Evolutionary conservation across 768 basidiomycete species (phyloP).

Genomic region (Amanita thiersii): DNA sequence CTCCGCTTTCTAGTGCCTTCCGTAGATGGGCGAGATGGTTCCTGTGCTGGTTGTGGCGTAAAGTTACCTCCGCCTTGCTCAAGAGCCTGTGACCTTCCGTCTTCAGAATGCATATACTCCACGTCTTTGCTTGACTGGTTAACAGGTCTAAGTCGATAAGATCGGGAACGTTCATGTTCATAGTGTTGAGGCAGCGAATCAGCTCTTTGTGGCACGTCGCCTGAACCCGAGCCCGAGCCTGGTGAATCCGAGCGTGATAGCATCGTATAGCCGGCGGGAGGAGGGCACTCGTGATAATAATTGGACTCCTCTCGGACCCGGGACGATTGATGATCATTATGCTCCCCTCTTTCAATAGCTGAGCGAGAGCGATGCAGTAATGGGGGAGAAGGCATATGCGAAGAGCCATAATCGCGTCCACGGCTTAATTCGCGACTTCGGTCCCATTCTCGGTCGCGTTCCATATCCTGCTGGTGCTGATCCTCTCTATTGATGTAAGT

Average conservation of each 20-base stretch:
- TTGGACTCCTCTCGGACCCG: constrained; percentile 28
- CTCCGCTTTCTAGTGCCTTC: constrained; percentile 46
- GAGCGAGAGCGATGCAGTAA: constrained; percentile 26
- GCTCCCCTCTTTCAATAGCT: constrained; percentile 21
- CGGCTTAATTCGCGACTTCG: constrained; percentile 25
- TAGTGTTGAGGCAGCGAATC: constrained; percentile 44
- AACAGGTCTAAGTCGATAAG: constrained; percentile 45
- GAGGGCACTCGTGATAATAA: constrained; percentile 28
- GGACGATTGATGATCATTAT: constrained; percentile 23
- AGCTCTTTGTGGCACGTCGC: constrained; percentile 40
- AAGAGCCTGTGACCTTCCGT: constrained; percentile 33
- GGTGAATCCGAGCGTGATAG: constrained; percentile 53
- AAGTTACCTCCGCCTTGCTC: constrained; percentile 22
- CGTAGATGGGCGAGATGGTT: constrained; percentile 30
- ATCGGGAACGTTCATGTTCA: constrained; percentile 39
- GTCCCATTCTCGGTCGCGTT: constrained; percentile 35
- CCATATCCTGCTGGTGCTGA: constrained; percentile 33
- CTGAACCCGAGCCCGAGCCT: constrained; percentile 33
- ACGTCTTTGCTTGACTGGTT: constrained; percentile 38
- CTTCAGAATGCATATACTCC: constrained; percentile 44
- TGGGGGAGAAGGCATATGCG: constrained; percentile 34
- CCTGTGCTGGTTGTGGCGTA: constrained; percentile 18
- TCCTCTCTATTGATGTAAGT: constrained; percentile 49
- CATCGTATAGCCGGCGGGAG: constrained; percentile 23
- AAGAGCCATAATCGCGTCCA: constrained; percentile 21